phyloP scores from a whole-genome alignment of 2,329 filamentous ascomycete species.

The Botrytis sinoallii region DNA sequence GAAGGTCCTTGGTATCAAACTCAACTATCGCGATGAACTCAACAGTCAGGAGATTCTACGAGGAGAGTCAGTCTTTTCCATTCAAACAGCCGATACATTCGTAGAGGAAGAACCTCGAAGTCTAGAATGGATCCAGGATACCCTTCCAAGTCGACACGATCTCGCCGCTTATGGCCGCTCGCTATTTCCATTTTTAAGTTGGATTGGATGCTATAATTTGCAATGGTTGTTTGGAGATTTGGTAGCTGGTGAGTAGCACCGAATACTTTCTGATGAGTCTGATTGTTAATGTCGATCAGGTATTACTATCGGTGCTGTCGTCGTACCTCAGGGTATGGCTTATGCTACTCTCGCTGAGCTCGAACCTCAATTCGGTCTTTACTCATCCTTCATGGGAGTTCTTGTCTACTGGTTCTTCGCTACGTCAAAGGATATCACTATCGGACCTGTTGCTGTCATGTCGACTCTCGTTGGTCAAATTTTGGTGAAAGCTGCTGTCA shows the following conservation, averaged over 20 bases:
- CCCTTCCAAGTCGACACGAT: conserved; percentile 57
- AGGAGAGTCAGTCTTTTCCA: conserved; percentile 77
- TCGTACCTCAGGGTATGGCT: conserved; percentile 96
- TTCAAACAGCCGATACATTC: conserved; percentile 71
- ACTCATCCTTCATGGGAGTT: conserved; percentile 95
- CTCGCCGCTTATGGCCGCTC: conserved; percentile 60
- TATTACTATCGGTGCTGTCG: conserved; percentile 69
- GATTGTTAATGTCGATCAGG: conserved; percentile 40
- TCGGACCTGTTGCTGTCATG: conserved; percentile 95
- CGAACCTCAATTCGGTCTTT: conserved; percentile 79
- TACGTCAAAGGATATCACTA: conserved; percentile 97
- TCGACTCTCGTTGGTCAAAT: conserved; percentile 86
- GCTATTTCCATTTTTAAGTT: conserved; percentile 84
- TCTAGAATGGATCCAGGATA: conserved; percentile 65
- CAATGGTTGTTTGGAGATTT: conserved; percentile 89
- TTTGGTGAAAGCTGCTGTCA: conserved; percentile 58
- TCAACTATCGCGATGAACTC: conserved; percentile 63
- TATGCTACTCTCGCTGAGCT: conserved; percentile 83
- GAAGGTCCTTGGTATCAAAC: conserved; percentile 77
- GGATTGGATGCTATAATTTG: conserved; percentile 84
- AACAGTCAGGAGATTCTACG: conserved; percentile 58
- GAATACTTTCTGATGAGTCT: neutral
- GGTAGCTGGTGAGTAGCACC: conserved; percentile 65
- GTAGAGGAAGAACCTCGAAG: conserved; percentile 78
- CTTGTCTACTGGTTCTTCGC: conserved; percentile 97